A percentile compares a stretch with the other conserved stretches of the same genome.
Evolutionary conservation across 2,329 filamentous ascomycete species (phyloP).

Genomic region (Coniochaeta prunicola): DNA sequence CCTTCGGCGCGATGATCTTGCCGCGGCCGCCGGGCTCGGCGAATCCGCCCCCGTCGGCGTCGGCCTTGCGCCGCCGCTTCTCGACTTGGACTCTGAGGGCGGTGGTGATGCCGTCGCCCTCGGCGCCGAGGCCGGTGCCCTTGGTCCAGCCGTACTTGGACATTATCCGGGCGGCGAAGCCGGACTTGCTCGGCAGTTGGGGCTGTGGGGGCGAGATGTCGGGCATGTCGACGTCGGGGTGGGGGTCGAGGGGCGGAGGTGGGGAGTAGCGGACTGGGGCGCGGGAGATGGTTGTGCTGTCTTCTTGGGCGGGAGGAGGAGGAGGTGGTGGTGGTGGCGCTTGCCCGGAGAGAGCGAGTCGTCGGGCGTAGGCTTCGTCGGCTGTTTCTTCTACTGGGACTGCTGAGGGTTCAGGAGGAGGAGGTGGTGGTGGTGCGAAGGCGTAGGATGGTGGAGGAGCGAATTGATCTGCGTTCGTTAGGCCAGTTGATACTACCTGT

Average conservation of each 20-base stretch:
- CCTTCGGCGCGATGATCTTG: conserved; percentile 62
- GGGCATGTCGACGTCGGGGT: conserved; percentile 51
- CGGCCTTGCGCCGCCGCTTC: conserved; percentile 72
- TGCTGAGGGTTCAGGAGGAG: conserved; percentile 35
- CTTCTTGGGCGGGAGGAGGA: conserved; percentile 20
- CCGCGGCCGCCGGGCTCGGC: conserved; percentile 61
- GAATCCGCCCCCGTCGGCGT: conserved; percentile 74
- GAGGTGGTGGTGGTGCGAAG: conserved; percentile 48
- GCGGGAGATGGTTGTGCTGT: conserved; percentile 22
- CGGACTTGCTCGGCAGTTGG: conserved; percentile 59
- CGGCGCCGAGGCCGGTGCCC: conserved; percentile 79
- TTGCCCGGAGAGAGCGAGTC: conserved; percentile 48
- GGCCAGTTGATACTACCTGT: background rate
- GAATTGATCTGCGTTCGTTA: conserved; percentile 42
- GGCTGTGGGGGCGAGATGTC: conserved; percentile 26
- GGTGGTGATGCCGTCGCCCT: conserved; percentile 74
- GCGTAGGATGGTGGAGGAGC: conserved; percentile 51
- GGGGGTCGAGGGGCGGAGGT: conserved; percentile 28
- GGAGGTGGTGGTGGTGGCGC: conserved; percentile 24
- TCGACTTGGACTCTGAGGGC: conserved; percentile 79
- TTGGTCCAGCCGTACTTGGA: conserved; percentile 90
- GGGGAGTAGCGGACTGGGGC: conserved; percentile 20
- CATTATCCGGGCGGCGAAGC: conserved; percentile 84
- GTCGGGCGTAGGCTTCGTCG: conserved; percentile 62
- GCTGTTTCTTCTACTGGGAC: conserved; percentile 53